Evolutionary conservation across 2,329 filamentous ascomycete genomes (phyloP), one percentile per base, ranked within the genome.

Genomic region (Lasiodiplodia citricola): DNA sequence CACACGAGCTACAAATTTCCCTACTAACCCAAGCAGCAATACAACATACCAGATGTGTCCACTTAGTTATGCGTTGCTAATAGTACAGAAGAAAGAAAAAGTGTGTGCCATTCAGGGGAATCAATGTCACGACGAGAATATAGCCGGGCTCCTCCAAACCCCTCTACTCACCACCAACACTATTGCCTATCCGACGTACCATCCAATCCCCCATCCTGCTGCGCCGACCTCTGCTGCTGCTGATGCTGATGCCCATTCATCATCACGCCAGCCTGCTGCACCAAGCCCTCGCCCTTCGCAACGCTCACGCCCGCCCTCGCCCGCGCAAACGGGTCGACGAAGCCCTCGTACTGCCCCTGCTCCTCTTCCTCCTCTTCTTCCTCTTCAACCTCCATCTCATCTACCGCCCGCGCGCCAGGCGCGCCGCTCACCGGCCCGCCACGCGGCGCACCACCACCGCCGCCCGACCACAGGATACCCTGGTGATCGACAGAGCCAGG

Each of bases 251-350:
- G 51, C 28, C 54, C 56, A 23, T 56, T 52, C 63, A 66, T 37
- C 50, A 66, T 55, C 35, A 37, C 16, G 31, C 51, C 55, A 23
- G 35, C 38, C 37, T 25, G 23, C 51, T 44, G 16, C 2, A 66
- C 52, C 37, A 66, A 56, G 5, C 63, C 63, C 23, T 66, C 63
- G 10, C 63, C 63, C 63, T 66, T 66, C 5, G 60, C 60, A 1
- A 64, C 60, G 38, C 63, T 66, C 51, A 66, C 50, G 10, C 51
- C 63, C 25, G 63, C 52, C 52, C 63, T 56, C 21, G 63, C 52
- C 51, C 63, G 41, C 25, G 63, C 63, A 18, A 66, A 38, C 18
- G 60, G 60, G 37, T 64, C 60, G 1, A 18, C n/a, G 23, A 52
- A 64, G 11, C 28, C 47, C 16, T 50, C 60, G 8, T 52, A 25